Percentiles rank a stretch among this genome's conserved stretches.
Conservation (phyloP, 2,329 filamentous ascomycete genomes). For the Beauveria sp. region DNA sequence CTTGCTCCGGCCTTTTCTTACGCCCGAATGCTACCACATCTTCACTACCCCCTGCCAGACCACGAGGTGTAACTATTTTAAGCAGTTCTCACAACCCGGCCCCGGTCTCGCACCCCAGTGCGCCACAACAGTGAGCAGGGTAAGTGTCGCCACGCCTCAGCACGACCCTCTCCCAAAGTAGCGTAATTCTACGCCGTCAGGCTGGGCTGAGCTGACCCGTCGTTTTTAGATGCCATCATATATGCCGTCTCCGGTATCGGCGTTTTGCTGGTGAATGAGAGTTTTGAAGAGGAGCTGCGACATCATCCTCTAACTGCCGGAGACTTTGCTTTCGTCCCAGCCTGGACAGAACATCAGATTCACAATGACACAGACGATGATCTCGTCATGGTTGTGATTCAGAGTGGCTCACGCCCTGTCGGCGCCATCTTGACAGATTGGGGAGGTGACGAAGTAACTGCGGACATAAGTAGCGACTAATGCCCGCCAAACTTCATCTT, state of each 20-base stretch:
- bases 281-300: conserved; percentile 42
- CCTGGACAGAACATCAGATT: conserved; percentile 63
- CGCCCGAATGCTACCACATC: conserved; percentile 9
- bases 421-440: conserved; percentile 57
- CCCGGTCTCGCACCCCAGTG: conserved; percentile 52
- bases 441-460: conserved; percentile 39
- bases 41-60: background rate
- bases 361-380: conserved; percentile 56
- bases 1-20: conserved; percentile 2
- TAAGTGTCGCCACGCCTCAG: conserved; percentile 23
- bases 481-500: background rate
- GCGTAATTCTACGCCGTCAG: background rate
- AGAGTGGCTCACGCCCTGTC: conserved; percentile 52
- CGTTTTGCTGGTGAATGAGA: conserved; percentile 49
- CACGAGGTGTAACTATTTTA: conserved; percentile 18
- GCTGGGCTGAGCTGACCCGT: conserved; percentile 8
- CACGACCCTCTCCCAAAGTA: background rate
- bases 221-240: conserved; percentile 53
- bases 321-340: conserved; percentile 63
- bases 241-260: conserved; percentile 57
- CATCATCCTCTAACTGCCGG: conserved; percentile 52
- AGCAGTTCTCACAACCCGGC: conserved; percentile 54
- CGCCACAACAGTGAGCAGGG: conserved; percentile 65
- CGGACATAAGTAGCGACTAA: conserved; percentile 2
- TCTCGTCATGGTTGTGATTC: conserved; percentile 57